Evolutionary conservation across 2,329 filamentous ascomycete species (phyloP), one percentile per base, ranked within the genome.

Genomic region (Cryphonectria radicalis): DNA sequence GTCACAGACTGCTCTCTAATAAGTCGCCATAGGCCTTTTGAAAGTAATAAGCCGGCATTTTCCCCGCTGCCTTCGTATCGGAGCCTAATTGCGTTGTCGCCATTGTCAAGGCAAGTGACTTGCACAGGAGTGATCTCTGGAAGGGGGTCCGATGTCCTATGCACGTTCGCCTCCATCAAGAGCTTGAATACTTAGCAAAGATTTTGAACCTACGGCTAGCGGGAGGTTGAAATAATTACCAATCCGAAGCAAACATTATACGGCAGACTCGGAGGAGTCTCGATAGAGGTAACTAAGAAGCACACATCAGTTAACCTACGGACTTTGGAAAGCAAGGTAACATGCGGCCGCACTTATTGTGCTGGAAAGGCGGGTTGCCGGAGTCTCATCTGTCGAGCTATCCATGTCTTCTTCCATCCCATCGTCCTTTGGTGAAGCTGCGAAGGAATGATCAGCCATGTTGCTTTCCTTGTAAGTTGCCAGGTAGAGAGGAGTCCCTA

Each of bases 181-280:
- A 68, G 66, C 66, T 62, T 50, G 6, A 46, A 59, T 25, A 64
- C 35, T 57, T n/a, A 68, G 35, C 28, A 22, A 55, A 22, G n/a
- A 32, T 50, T 22, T n/a, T 25, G 37, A 25, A 68, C 37, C 40
- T 19, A 42, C 22, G 40, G 55, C 32, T 40, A 43, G 40, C 46
- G 46, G 59, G 35, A 7, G 35, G 19, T 53, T 63, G 19, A 64
- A 46, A 53, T 69, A n/a, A n/a, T n/a, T n/a, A 71, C 69, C 69
- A 63, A 32, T 13, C 69, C 69, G 62, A 68, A 71, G 60, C 69
- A 71, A 55, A 68, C 66, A 60, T 71, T 57, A 28, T 64, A 71
- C 55, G 55, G 66, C 57, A 68, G 19, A 59, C 28, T 55, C 22
- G 57, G 17, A 69, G 53, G 46, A 62, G 28, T 43, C 40, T 68